Conservation (phyloP, 192 early-diverging fungal genomes). For the Anaeromyces robustus region DNA sequence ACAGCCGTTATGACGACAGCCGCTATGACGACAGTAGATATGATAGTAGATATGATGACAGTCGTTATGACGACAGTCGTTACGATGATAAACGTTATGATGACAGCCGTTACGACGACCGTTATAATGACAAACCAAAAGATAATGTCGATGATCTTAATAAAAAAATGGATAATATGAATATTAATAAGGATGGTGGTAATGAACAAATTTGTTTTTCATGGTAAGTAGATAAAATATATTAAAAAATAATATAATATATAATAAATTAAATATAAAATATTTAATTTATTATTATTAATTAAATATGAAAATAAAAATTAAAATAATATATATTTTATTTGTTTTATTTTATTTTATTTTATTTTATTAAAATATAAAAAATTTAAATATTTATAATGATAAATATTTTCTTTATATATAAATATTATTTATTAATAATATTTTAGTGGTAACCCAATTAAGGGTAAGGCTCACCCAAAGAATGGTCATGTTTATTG, state of each 20-base stretch:
- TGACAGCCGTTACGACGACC: neutral
- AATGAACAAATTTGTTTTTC: neutral
- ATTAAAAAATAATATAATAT: too few relatives aligned
- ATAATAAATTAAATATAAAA: too few relatives aligned
- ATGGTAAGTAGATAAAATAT: neutral
- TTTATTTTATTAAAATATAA: too few relatives aligned
- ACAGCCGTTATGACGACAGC: neutral
- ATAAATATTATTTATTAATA: neutral
- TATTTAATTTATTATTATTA: too few relatives aligned
- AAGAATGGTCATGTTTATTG: constrained; percentile 47
- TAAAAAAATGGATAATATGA: neutral
- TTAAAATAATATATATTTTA: too few relatives aligned
- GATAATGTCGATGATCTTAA: neutral
- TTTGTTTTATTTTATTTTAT: too few relatives aligned
- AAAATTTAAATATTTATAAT: too few relatives aligned
- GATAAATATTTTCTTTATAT: too few relatives aligned
- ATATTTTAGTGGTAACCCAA: neutral
- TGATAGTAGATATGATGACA: neutral
- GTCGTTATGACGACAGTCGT: neutral
- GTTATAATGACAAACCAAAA: neutral
- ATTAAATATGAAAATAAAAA: too few relatives aligned
- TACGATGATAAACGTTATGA: neutral
- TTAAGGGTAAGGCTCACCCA: neutral
- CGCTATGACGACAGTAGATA: too few relatives aligned
- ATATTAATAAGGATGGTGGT: neutral